Evolutionary conservation across 768 basidiomycete genomes (phyloP).

Genomic region (Kondoa subrosea): DNA sequence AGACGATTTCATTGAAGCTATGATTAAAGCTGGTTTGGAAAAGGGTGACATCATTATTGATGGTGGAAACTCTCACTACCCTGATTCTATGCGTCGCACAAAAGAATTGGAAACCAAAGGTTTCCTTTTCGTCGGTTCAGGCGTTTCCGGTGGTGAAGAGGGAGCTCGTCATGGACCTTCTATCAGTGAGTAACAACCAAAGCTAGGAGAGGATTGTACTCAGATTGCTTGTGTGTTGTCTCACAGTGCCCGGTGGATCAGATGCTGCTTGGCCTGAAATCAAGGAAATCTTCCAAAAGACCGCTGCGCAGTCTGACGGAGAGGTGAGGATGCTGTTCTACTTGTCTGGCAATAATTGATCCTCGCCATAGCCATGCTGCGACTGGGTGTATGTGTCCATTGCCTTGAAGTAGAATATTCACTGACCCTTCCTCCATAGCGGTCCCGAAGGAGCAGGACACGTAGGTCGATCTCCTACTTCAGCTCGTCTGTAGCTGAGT

Average conservation of each 20-base stretch:
- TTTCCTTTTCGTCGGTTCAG: slow-evolving; percentile 89
- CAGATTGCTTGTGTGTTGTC: background rate
- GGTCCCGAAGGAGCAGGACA: slow-evolving; percentile 21
- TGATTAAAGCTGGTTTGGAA: slow-evolving; percentile 77
- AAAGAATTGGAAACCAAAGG: slow-evolving; percentile 87
- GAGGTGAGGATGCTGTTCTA: slow-evolving; percentile 34
- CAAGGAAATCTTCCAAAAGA: slow-evolving; percentile 97
- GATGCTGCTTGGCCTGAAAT: slow-evolving; percentile 85
- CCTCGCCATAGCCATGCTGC: slow-evolving; percentile 54
- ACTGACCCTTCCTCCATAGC: background rate
- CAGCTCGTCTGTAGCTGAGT: background rate
- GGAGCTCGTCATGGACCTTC: slow-evolving; percentile 94
- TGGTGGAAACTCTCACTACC: slow-evolving; percentile 98
- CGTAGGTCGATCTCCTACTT: slow-evolving; percentile 9
- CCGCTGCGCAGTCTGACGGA: slow-evolving; percentile 82
- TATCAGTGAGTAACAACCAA: slow-evolving; percentile 39
- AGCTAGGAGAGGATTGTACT: background rate
- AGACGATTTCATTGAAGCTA: slow-evolving; percentile 70
- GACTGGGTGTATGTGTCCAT: slow-evolving; percentile 77
- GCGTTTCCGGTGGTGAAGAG: slow-evolving; percentile 98
- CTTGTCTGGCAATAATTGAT: background rate
- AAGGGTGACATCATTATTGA: slow-evolving; percentile 97
- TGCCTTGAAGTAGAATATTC: background rate
- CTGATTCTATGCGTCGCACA: slow-evolving; percentile 87
- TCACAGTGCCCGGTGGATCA: slow-evolving; percentile 79